phyloP scores from a whole-genome alignment of 2,329 filamentous ascomycete genomes.

The Ascochyta clinopodiicola region DNA sequence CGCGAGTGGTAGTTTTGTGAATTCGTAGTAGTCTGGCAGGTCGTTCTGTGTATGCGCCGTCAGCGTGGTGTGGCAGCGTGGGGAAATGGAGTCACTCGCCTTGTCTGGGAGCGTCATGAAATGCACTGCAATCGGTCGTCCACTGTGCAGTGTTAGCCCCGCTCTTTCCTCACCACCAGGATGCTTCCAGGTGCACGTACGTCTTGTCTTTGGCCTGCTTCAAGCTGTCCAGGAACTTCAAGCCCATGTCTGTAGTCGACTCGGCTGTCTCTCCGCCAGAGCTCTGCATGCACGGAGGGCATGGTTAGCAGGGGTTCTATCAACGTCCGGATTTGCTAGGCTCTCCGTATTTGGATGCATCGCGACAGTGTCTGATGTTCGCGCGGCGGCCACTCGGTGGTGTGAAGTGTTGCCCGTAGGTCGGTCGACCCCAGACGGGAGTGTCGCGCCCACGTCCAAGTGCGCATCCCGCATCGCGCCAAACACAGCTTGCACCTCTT shows the following conservation, averaged over 20 bases:
- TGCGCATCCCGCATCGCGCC: slow-evolving; percentile 37
- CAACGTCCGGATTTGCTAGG: neutral
- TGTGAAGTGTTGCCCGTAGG: slow-evolving; percentile 36
- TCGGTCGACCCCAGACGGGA: slow-evolving; percentile 38
- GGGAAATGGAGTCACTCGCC: slow-evolving; percentile 44
- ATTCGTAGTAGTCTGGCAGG: slow-evolving; percentile 78
- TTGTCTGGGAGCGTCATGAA: slow-evolving; percentile 75
- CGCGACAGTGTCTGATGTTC: slow-evolving; percentile 12
- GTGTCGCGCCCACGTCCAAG: slow-evolving; percentile 40
- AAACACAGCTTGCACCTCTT: slow-evolving; percentile 7
- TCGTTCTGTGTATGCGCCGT: slow-evolving; percentile 52
- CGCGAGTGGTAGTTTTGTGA: slow-evolving; percentile 79
- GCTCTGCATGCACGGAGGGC: slow-evolving; percentile 34
- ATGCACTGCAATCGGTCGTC: slow-evolving; percentile 74
- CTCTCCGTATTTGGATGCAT: slow-evolving; percentile 20
- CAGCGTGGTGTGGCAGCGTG: slow-evolving; percentile 16
- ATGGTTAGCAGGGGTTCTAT: slow-evolving; percentile 34
- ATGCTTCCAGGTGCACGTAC: slow-evolving; percentile 57
- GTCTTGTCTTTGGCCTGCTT: slow-evolving; percentile 80
- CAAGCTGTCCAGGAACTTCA: slow-evolving; percentile 77
- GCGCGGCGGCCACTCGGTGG: slow-evolving; percentile 30
- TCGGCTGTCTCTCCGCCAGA: slow-evolving; percentile 63
- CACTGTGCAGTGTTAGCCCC: slow-evolving; percentile 51
- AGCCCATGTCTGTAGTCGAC: slow-evolving; percentile 73
- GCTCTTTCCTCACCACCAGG: neutral